Percentiles rank a stretch among this genome's conserved stretches.
Conservation (phyloP, 2,329 filamentous ascomycete species). For the Aspergillus tanneri region DNA sequence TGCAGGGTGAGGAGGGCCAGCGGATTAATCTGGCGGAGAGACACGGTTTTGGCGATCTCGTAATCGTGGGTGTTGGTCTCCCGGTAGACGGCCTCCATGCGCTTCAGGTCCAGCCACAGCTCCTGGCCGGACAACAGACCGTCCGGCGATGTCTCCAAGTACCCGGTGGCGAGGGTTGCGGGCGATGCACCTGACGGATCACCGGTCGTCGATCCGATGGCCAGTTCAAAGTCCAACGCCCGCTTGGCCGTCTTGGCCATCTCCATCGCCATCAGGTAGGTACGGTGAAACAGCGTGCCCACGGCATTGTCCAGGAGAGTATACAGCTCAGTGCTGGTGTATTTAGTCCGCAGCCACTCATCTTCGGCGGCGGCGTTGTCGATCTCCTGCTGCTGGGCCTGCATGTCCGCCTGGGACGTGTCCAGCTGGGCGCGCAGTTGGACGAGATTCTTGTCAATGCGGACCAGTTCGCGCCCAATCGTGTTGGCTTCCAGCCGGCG, state of each 20-base stretch:
- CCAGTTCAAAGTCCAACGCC: neutral
- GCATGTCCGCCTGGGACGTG: neutral
- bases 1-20: neutral
- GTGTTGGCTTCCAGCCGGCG: neutral
- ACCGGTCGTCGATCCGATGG: neutral
- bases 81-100: neutral
- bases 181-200: neutral
- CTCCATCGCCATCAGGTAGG: neutral
- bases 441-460: neutral
- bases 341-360: constrained; percentile 1
- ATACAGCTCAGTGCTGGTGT: neutral
- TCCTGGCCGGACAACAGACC: neutral
- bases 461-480: neutral
- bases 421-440: neutral
- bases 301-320: neutral
- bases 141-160: neutral
- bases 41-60: neutral
- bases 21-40: neutral
- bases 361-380: neutral
- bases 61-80: neutral
- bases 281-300: neutral
- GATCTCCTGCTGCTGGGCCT: neutral
- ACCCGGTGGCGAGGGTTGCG: neutral
- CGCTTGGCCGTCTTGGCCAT: neutral
- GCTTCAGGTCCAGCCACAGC: neutral